Conservation (phyloP, 768 basidiomycete species). For the Calocybe gangraenosa region DNA sequence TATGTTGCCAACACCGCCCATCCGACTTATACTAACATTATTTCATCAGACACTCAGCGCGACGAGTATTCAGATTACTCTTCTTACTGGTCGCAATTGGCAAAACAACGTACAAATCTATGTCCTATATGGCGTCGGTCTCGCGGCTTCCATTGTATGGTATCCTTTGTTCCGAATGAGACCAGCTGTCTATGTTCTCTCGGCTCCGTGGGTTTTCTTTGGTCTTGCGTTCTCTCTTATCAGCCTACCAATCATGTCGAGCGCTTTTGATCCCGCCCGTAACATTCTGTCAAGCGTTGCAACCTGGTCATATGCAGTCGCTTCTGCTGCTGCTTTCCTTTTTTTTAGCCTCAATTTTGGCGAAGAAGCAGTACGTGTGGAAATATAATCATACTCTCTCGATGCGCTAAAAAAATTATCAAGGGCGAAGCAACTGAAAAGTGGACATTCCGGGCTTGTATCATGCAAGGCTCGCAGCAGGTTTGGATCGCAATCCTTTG, state of each 20-base stretch:
- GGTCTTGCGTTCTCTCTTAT: slow-evolving; percentile 89
- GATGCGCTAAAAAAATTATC: slow-evolving; percentile 6
- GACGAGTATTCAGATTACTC: slow-evolving; percentile 92
- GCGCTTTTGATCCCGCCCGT: slow-evolving; percentile 56
- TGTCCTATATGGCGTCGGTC: slow-evolving; percentile 83
- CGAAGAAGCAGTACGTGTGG: slow-evolving; percentile 76
- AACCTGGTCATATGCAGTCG: slow-evolving; percentile 89
- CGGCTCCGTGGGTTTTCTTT: slow-evolving; percentile 89
- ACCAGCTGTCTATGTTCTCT: slow-evolving; percentile 84
- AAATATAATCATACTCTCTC: background rate
- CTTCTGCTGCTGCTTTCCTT: slow-evolving; percentile 88
- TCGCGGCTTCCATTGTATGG: slow-evolving; percentile 84
- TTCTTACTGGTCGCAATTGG: slow-evolving; percentile 84
- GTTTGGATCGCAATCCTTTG: slow-evolving; percentile 94
- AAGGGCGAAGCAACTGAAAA: slow-evolving; percentile 92
- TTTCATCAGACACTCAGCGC: slow-evolving; percentile 70
- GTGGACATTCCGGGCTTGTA: slow-evolving; percentile 86
- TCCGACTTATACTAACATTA: slow-evolving; percentile 5
- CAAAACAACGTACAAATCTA: slow-evolving; percentile 80
- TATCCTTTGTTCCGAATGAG: slow-evolving; percentile 84
- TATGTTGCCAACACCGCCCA: slow-evolving; percentile 22
- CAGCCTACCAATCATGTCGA: slow-evolving; percentile 73
- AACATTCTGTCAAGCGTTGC: slow-evolving; percentile 69
- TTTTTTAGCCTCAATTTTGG: slow-evolving; percentile 97
- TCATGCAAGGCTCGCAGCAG: slow-evolving; percentile 94